These are phyloP conservation scores for Ustilaginoidea virens DNA, from an alignment of 2,329 filamentous ascomycete species.

Conservation along the genomic window DNA sequence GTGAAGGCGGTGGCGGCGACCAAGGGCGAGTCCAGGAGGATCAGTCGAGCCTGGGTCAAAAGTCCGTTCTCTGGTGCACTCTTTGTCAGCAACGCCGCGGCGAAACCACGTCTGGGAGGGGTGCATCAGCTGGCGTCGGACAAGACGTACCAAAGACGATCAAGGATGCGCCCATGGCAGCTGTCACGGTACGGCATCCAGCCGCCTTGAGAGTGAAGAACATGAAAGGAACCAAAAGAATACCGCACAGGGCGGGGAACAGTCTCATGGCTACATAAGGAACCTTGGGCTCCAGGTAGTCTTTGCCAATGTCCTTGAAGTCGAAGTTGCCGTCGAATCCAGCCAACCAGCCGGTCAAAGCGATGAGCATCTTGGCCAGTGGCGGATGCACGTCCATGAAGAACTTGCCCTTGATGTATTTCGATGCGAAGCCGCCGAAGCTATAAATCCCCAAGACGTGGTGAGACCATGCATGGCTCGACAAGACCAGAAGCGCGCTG, in stretches of 20 bases:
- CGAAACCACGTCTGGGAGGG: neutral
- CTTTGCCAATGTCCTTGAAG: constrained; percentile 99
- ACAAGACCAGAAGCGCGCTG: too few species aligned
- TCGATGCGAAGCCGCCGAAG: constrained; percentile 94
- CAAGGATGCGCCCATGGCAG: constrained; percentile 66
- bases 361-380: constrained; percentile 90
- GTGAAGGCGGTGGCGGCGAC: constrained; percentile 89
- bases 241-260: constrained; percentile 77
- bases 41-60: constrained; percentile 85
- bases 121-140: neutral
- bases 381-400: constrained; percentile 99
- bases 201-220: constrained; percentile 86
- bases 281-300: constrained; percentile 86
- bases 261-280: constrained; percentile 97
- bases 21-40: constrained; percentile 88
- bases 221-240: constrained; percentile 79
- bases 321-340: constrained; percentile 94
- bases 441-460: constrained; percentile 29
- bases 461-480: neutral
- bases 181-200: constrained; percentile 76
- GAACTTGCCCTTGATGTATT: constrained; percentile 98
- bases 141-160: constrained; percentile 70
- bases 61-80: constrained; percentile 67
- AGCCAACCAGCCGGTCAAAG: constrained; percentile 83
- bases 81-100: constrained; percentile 12